Conservation (phyloP, 2,329 filamentous ascomycete genomes). For the Plenodomus tracheiphilus region DNA sequence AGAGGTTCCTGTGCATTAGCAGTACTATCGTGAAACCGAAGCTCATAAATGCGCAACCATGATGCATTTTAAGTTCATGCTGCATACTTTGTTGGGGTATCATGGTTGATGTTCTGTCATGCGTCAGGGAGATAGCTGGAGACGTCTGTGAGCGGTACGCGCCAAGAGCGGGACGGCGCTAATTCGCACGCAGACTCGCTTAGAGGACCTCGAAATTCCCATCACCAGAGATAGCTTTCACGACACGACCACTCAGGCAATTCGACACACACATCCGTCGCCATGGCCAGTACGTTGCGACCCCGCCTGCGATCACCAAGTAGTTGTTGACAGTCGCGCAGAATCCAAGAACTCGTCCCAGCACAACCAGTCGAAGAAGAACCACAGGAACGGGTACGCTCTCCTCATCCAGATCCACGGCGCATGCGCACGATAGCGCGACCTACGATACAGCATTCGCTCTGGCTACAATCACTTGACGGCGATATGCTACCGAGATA, state of each 20-base stretch:
- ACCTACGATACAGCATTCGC: not conserved
- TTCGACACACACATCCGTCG: slow-evolving; percentile 50
- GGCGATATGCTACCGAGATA: slow-evolving; percentile 4
- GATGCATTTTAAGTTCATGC: too few relatives aligned
- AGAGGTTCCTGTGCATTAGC: too few relatives aligned
- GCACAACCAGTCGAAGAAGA: slow-evolving; percentile 98
- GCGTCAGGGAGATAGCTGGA: not conserved
- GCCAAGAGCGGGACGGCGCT: not conserved
- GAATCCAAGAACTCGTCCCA: slow-evolving; percentile 99
- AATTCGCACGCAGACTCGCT: slow-evolving; percentile 9
- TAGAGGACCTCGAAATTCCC: slow-evolving; percentile 12
- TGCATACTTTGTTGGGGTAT: too few relatives aligned
- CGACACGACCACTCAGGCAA: slow-evolving; percentile 33
- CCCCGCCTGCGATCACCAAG: not conserved
- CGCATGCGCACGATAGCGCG: slow-evolving; percentile 14
- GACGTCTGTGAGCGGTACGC: not conserved
- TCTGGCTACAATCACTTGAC: not conserved
- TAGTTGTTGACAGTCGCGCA: slow-evolving; percentile 47
- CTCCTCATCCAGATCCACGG: slow-evolving; percentile 6
- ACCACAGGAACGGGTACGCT: slow-evolving; percentile 96
- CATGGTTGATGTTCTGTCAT: not conserved
- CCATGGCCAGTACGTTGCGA: slow-evolving; percentile 69
- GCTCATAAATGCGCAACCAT: too few relatives aligned
- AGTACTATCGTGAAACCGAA: too few relatives aligned
- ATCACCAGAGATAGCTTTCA: slow-evolving; percentile 20